Evolutionary conservation across 129 eudicot species (phyloP).

Genomic region (Flaveria trinervia): DNA sequence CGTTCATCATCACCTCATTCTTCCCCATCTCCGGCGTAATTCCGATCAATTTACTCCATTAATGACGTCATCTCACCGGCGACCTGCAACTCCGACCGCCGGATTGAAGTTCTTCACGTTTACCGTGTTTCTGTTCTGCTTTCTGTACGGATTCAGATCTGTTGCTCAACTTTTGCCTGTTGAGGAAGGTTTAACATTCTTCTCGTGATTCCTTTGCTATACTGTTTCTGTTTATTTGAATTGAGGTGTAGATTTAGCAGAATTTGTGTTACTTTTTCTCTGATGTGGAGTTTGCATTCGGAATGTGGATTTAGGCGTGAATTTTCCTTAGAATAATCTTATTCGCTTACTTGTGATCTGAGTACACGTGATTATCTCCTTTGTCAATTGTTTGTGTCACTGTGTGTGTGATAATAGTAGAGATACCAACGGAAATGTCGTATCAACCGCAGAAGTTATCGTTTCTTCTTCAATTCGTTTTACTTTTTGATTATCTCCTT

Average conservation of each 20-base stretch:
- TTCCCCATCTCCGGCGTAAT: slow-evolving; percentile 16
- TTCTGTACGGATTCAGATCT: slow-evolving; percentile 33
- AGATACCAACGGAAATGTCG: no score
- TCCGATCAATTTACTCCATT: not conserved
- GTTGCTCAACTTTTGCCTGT: slow-evolving; percentile 51
- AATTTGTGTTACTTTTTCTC: not conserved
- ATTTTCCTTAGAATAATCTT: not conserved
- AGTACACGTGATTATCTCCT: not conserved
- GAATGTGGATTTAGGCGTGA: not conserved
- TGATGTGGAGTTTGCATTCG: not conserved
- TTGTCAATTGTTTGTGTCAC: not conserved
- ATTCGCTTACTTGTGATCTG: not conserved
- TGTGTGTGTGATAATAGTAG: no score
- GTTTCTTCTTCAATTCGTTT: no score
- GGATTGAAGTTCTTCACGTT: slow-evolving; percentile 17
- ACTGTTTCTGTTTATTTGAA: not conserved
- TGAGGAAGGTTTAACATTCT: slow-evolving; percentile 37
- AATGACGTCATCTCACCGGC: slow-evolving; percentile 23
- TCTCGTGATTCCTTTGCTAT: not conserved
- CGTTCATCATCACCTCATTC: not conserved
- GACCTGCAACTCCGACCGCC: slow-evolving; percentile 25
- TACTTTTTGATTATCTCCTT: no score
- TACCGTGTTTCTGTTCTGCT: not conserved
- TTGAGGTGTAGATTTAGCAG: not conserved
- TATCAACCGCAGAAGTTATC: no score